phyloP scores from a whole-genome alignment of 148 eudicot genomes.

The Beta vulgaris region DNA sequence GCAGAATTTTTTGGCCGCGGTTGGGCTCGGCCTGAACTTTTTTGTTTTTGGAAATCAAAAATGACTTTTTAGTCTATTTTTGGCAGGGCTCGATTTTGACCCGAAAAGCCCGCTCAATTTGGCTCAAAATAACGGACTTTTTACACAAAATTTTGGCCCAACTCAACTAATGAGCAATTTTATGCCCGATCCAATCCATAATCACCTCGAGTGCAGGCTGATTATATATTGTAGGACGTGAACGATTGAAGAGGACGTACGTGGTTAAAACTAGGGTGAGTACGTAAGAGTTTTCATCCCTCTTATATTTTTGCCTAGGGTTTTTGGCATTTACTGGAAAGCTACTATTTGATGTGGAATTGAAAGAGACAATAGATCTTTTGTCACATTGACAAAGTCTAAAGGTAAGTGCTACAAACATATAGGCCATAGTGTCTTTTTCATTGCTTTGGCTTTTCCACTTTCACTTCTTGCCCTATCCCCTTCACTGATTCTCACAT shows the following conservation, averaged over 20 bases:
- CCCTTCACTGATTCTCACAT: background rate
- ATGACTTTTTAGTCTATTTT: too few relatives aligned
- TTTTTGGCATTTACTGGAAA: slow-evolving; percentile 7
- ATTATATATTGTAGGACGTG: background rate
- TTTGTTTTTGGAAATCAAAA: too few relatives aligned
- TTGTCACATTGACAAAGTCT: slow-evolving; percentile 2
- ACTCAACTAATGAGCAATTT: too few relatives aligned
- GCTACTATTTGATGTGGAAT: background rate
- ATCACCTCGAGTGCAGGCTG: too few relatives aligned
- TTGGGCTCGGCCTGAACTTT: too few relatives aligned
- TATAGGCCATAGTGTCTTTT: background rate
- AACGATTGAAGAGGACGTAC: background rate
- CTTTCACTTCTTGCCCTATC: background rate
- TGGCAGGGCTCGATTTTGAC: too few relatives aligned
- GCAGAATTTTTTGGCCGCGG: too few relatives aligned
- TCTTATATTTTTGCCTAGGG: background rate
- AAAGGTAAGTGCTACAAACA: background rate
- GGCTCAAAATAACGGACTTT: too few relatives aligned
- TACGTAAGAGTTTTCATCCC: too few relatives aligned
- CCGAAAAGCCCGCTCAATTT: too few relatives aligned
- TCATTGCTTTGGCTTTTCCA: slow-evolving; percentile 7
- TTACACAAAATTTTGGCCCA: too few relatives aligned
- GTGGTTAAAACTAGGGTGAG: slow-evolving; percentile 14
- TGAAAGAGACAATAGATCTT: slow-evolving; percentile 8
- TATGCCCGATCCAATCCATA: too few relatives aligned